These are phyloP conservation scores for Ramalina intermedia DNA, from an alignment of 495 filamentous ascomycete genomes.

Conservation along the genomic window DNA sequence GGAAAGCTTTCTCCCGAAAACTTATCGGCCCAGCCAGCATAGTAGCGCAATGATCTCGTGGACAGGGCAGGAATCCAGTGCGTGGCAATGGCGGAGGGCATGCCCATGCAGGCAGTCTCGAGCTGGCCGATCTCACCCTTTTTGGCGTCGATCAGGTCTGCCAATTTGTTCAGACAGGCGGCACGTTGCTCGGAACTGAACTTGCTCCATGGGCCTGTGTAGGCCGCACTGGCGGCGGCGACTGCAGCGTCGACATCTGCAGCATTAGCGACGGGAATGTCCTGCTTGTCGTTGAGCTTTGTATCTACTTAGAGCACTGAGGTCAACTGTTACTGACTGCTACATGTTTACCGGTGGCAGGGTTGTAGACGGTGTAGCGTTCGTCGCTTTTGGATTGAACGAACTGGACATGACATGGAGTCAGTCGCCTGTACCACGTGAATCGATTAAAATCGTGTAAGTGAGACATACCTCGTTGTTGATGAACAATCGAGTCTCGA, in stretches of 20 bases:
- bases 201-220: slow-evolving; percentile 37
- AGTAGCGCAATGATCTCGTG: no score
- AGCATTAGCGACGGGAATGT: slow-evolving; percentile 14
- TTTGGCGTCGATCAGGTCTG: no score
- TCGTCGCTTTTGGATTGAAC: slow-evolving; percentile 9
- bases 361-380: slow-evolving; percentile 19
- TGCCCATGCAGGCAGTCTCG: no score
- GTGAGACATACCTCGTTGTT: slow-evolving; percentile 17
- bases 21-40: no score
- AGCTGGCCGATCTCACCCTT: no score
- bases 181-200: slow-evolving; percentile 30
- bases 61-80: no score
- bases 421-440: no score
- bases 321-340: background rate
- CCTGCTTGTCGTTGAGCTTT: no score
- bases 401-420: slow-evolving; percentile 5
- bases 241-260: slow-evolving; percentile 40
- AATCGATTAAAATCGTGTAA: no score
- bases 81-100: no score
- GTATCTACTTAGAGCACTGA: no score
- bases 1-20: slow-evolving; percentile 3
- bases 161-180: slow-evolving; percentile 28
- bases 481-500: slow-evolving; percentile 23
- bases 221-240: slow-evolving; percentile 42
- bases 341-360: slow-evolving; percentile 17